These are phyloP conservation scores for Chaetoceros muelleri DNA, from an alignment of 108 stramenopile species.

Conservation along the genomic window DNA sequence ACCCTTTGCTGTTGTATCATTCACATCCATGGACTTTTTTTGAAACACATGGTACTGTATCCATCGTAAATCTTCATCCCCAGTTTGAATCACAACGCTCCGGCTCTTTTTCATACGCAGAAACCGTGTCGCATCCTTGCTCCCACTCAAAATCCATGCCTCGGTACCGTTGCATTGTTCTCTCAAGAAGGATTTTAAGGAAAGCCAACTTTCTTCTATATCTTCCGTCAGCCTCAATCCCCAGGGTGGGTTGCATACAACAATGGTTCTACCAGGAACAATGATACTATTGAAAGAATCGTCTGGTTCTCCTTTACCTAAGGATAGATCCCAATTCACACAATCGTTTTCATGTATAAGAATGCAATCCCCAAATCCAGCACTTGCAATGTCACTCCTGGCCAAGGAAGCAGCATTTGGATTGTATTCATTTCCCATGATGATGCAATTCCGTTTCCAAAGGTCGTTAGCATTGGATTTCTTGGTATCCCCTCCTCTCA, in stretches of 20 bases:
- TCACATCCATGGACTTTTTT: too few species aligned
- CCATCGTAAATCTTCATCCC: constrained; percentile 73
- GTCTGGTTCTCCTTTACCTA: constrained; percentile 6
- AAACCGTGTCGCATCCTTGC: constrained; percentile 50
- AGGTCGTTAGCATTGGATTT: background rate
- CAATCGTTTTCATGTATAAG: constrained; percentile 51
- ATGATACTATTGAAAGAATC: constrained; percentile 5
- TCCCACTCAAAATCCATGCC: constrained; percentile 71
- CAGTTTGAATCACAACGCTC: constrained; percentile 54
- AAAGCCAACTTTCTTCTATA: constrained; percentile 66
- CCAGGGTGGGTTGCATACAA: constrained; percentile 80
- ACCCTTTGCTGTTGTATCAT: too few species aligned
- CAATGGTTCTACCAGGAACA: constrained; percentile 19
- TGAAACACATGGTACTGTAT: constrained; percentile 35
- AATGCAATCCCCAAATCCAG: constrained; percentile 38
- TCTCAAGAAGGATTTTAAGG: constrained; percentile 47
- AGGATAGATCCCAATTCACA: constrained; percentile 35
- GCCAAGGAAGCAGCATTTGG: constrained; percentile 24
- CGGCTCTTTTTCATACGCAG: constrained; percentile 49
- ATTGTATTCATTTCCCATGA: constrained; percentile 37
- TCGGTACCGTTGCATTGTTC: constrained; percentile 30
- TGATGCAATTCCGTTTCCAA: constrained; percentile 15
- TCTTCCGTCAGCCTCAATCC: constrained; percentile 61
- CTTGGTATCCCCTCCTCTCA: too few species aligned
- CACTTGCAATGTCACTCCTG: constrained; percentile 20